phyloP scores from a whole-genome alignment of 805 yeast species.

The Yarrowia sp. region DNA sequence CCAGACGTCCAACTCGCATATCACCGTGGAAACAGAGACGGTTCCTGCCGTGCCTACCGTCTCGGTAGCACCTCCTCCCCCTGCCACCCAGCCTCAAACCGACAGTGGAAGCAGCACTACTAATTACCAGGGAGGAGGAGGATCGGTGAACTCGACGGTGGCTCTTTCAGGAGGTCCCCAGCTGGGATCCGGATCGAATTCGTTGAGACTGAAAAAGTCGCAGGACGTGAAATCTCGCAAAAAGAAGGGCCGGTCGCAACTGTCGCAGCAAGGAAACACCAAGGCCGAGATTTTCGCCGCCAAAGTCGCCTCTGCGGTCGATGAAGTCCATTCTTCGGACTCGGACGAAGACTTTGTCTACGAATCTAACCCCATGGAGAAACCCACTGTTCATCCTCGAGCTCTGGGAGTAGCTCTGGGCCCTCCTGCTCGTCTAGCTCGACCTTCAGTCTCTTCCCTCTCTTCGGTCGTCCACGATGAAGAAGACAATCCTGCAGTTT shows the following conservation, averaged over 20 bases:
- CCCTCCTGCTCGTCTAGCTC: constrained; percentile 18
- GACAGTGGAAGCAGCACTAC: neutral
- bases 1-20: constrained; percentile 42
- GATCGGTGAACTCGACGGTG: constrained; percentile 13
- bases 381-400: constrained; percentile 5
- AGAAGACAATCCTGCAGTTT: constrained; percentile 16
- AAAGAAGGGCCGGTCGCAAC: constrained; percentile 48
- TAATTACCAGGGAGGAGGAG: constrained; percentile 19
- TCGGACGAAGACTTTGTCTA: constrained; percentile 97
- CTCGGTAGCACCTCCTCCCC: constrained; percentile 46
- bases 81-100: constrained; percentile 30
- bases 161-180: constrained; percentile 28
- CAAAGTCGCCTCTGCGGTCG: constrained; percentile 90
- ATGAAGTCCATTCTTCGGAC: constrained; percentile 80
- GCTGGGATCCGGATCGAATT: constrained; percentile 25
- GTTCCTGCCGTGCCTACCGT: constrained; percentile 58
- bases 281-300: constrained; percentile 96
- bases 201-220: constrained; percentile 36
- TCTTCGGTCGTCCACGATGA: constrained; percentile 33
- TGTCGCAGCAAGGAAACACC: constrained; percentile 56
- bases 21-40: constrained; percentile 69
- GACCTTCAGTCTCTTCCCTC: constrained; percentile 27
- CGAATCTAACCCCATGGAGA: constrained; percentile 57
- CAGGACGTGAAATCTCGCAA: constrained; percentile 50
- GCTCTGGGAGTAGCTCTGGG: constrained; percentile 27